These are phyloP conservation scores for Salinomyces thailandicus DNA, from an alignment of 2,329 filamentous ascomycete species.

Conservation along the genomic window DNA sequence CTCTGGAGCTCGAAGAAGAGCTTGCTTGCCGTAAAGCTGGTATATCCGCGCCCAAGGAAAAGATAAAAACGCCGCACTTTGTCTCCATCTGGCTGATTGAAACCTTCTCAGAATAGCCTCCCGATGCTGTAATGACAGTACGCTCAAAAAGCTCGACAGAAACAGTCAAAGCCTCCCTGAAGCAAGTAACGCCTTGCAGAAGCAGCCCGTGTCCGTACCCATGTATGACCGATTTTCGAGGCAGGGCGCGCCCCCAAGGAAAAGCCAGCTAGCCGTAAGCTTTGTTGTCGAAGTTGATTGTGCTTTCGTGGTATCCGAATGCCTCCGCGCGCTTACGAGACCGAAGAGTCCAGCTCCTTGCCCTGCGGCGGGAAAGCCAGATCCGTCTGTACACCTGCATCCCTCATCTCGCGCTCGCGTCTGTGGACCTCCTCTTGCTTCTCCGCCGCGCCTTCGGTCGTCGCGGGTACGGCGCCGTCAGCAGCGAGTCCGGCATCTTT, in stretches of 20 bases:
- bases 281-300: conserved; percentile 1
- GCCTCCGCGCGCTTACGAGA: background rate
- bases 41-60: conserved; percentile 3
- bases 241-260: background rate
- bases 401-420: conserved; percentile 16
- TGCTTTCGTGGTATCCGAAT: background rate
- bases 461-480: conserved; percentile 9
- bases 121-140: conserved; percentile 10
- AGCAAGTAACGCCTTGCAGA: conserved; percentile 6
- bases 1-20: background rate
- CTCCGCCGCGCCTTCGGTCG: conserved; percentile 14
- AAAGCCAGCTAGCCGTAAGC: background rate
- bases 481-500: conserved; percentile 7
- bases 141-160: conserved; percentile 6
- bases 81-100: too few species aligned
- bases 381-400: conserved; percentile 25
- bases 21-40: background rate
- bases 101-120: conserved; percentile 5
- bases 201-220: background rate
- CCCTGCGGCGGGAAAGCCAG: conserved; percentile 4
- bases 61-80: background rate
- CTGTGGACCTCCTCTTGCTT: conserved; percentile 14
- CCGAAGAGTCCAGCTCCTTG: conserved; percentile 18
- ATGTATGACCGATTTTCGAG: background rate
- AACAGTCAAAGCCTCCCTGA: conserved; percentile 7